Percentiles rank a stretch among this genome's conserved stretches.
phyloP scores from a whole-genome alignment of 768 basidiomycete species.

The Clitopilus passeckerianus region DNA sequence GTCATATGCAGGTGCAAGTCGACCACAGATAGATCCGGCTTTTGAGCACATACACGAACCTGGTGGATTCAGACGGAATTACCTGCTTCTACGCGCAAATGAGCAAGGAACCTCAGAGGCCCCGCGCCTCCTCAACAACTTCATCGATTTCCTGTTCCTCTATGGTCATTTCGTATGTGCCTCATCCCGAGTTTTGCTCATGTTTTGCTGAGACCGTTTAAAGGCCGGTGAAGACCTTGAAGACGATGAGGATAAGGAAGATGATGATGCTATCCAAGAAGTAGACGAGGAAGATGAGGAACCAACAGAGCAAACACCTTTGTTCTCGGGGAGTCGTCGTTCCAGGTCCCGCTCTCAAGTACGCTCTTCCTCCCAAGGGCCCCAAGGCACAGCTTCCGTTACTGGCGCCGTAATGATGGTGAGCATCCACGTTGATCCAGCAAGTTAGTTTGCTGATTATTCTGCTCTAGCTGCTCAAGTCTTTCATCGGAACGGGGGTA shows the following conservation, averaged over 20 bases:
- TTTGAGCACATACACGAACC: slow-evolving; percentile 95
- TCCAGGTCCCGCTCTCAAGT: slow-evolving; percentile 53
- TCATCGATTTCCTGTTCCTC: slow-evolving; percentile 91
- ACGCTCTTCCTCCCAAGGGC: slow-evolving; percentile 49
- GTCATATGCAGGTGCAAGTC: slow-evolving; percentile 58
- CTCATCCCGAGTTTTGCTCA: not conserved
- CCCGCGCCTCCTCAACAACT: slow-evolving; percentile 64
- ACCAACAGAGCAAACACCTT: slow-evolving; percentile 49
- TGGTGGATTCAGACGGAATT: slow-evolving; percentile 91
- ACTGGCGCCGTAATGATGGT: slow-evolving; percentile 94
- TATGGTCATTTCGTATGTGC: slow-evolving; percentile 92
- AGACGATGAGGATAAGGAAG: slow-evolving; percentile 82
- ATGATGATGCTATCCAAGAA: slow-evolving; percentile 49
- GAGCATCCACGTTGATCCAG: slow-evolving; percentile 13
- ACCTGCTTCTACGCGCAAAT: slow-evolving; percentile 66
- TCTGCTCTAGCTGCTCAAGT: slow-evolving; percentile 69
- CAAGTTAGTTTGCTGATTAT: not conserved
- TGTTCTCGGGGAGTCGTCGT: slow-evolving; percentile 34
- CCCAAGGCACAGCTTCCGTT: slow-evolving; percentile 83
- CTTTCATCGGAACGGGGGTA: slow-evolving; percentile 94
- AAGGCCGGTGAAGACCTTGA: slow-evolving; percentile 91
- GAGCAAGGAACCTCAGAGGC: slow-evolving; percentile 63
- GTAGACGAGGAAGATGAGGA: slow-evolving; percentile 17
- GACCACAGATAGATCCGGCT: slow-evolving; percentile 55
- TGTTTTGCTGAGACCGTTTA: slow-evolving; percentile 3